phyloP scores from a whole-genome alignment of 495 filamentous ascomycete species.

The Podospora fimiseda region DNA sequence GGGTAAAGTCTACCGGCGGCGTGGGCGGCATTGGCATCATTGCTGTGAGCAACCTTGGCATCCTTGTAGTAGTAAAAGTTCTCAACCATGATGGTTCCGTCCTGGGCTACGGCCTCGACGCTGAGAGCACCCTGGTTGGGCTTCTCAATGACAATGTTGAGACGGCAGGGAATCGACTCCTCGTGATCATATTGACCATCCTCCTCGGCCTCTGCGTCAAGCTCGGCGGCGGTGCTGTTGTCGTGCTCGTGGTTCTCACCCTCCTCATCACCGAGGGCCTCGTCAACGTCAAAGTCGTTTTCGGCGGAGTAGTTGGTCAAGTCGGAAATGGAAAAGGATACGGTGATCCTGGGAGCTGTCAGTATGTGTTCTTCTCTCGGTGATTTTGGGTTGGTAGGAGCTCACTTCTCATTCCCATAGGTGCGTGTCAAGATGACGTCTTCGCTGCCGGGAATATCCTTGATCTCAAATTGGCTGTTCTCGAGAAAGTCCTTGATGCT shows the following conservation, averaged over 20 bases:
- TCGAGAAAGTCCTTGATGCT: conserved; percentile 68
- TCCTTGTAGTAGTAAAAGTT: conserved; percentile 83
- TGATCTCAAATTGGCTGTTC: conserved; percentile 63
- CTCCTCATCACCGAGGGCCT: conserved; percentile 67
- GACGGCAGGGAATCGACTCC: conserved; percentile 67
- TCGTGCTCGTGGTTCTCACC: conserved; percentile 42
- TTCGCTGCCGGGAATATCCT: conserved; percentile 75
- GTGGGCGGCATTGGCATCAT: conserved; percentile 40
- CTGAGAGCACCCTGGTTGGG: conserved; percentile 68
- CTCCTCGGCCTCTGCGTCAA: conserved; percentile 44
- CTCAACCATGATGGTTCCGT: conserved; percentile 82
- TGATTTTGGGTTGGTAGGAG: neutral
- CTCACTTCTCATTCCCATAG: conserved; percentile 83
- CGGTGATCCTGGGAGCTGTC: conserved; percentile 61
- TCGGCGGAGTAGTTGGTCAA: conserved; percentile 58
- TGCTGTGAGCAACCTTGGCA: conserved; percentile 57
- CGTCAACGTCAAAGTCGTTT: conserved; percentile 38
- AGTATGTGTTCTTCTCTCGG: conserved; percentile 12
- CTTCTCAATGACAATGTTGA: conserved; percentile 86
- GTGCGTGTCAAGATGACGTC: conserved; percentile 78
- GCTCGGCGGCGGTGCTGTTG: conserved; percentile 44
- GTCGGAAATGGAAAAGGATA: conserved; percentile 91
- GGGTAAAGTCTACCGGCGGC: conserved; percentile 69
- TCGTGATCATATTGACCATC: conserved; percentile 40
- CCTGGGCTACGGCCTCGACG: conserved; percentile 80